These are phyloP conservation scores for Nephelium lappaceum DNA, from an alignment of 345 rosid genomes.

Conservation along the genomic window DNA sequence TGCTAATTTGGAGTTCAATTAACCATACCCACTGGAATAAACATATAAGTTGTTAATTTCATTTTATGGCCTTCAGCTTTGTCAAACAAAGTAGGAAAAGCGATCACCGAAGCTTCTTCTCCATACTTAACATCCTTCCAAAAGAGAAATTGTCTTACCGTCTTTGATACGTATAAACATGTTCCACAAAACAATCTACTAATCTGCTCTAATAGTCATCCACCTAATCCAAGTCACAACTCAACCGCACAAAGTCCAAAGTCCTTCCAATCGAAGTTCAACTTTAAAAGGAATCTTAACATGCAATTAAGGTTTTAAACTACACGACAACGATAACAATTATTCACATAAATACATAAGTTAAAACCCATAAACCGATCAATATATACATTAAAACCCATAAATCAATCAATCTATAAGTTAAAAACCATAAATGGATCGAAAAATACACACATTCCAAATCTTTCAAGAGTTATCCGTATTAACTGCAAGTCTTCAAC, in stretches of 20 bases:
- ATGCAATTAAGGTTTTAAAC: neutral
- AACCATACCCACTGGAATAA: neutral
- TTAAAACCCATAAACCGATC: too few relatives aligned
- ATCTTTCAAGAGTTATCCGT: neutral
- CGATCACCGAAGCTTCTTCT: neutral
- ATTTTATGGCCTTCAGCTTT: neutral
- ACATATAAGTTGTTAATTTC: neutral
- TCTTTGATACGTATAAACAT: neutral
- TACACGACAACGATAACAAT: neutral
- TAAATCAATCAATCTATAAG: neutral
- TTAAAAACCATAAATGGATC: neutral
- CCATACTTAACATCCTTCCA: neutral
- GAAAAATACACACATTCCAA: too few relatives aligned
- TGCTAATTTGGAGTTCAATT: neutral
- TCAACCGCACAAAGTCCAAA: neutral
- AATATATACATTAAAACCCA: too few relatives aligned
- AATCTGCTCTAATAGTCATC: neutral
- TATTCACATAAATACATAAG: neutral
- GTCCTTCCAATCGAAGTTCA: neutral
- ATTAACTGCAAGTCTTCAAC: neutral
- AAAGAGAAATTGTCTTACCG: neutral
- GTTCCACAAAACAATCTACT: neutral
- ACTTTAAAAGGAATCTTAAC: neutral
- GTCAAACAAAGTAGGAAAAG: neutral
- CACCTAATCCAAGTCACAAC: neutral